phyloP scores from a whole-genome alignment of 257 asterid genomes.

The Nicotiana tabacum region DNA sequence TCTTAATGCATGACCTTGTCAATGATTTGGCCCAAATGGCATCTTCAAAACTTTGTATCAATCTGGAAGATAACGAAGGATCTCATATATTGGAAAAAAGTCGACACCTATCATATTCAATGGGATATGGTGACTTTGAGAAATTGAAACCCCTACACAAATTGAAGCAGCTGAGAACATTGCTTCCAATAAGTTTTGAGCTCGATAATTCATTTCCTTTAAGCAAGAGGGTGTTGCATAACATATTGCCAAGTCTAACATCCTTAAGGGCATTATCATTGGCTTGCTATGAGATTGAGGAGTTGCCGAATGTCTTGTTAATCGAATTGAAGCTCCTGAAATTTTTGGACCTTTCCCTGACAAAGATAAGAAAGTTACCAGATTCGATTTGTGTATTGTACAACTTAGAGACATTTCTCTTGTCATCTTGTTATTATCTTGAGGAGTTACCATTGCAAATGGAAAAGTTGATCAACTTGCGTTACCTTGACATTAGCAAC shows the following conservation, averaged over 20 bases:
- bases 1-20: conserved; percentile 14
- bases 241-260: not conserved
- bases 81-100: too few relatives aligned
- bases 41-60: not conserved
- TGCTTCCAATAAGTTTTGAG: not conserved
- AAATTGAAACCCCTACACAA: not conserved
- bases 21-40: conserved; percentile 7
- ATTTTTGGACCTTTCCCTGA: not conserved
- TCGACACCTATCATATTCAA: not conserved
- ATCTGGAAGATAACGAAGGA: not conserved
- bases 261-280: conserved; percentile 15
- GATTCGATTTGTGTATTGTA: not conserved
- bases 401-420: not conserved
- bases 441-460: not conserved
- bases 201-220: not conserved
- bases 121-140: not conserved
- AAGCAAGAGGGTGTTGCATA: not conserved
- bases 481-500: not conserved
- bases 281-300: not conserved
- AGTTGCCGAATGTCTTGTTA: not conserved
- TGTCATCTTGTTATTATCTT: not conserved
- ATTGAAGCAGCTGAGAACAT: not conserved
- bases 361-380: not conserved
- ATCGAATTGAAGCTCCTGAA: not conserved
- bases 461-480: not conserved